These are phyloP conservation scores for Aureobasidium pullulans DNA, from an alignment of 2,329 filamentous ascomycete genomes.

Conservation along the genomic window DNA sequence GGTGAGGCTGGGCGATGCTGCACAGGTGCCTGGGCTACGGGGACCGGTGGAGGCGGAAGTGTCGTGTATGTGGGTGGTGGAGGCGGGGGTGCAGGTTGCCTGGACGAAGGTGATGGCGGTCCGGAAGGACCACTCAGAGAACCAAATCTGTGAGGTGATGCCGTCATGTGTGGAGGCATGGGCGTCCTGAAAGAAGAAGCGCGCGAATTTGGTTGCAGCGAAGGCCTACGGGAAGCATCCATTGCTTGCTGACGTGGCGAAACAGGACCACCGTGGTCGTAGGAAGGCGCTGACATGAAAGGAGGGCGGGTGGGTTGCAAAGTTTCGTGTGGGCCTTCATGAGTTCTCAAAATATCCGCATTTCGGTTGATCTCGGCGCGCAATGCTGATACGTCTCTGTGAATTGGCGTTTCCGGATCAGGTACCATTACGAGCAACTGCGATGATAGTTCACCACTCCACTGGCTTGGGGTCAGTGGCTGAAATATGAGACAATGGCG, in stretches of 20 bases:
- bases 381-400: slow-evolving; percentile 62
- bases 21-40: slow-evolving; percentile 35
- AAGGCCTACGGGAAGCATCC: slow-evolving; percentile 71
- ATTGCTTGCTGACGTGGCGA: slow-evolving; percentile 39
- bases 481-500: not conserved
- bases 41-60: slow-evolving; percentile 50
- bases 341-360: slow-evolving; percentile 48
- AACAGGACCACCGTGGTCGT: slow-evolving; percentile 41
- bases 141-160: slow-evolving; percentile 74
- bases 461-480: slow-evolving; percentile 41
- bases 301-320: slow-evolving; percentile 57
- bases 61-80: slow-evolving; percentile 36
- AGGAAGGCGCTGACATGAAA: slow-evolving; percentile 49
- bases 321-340: slow-evolving; percentile 58
- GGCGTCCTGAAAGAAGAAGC: slow-evolving; percentile 66
- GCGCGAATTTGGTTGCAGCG: slow-evolving; percentile 55
- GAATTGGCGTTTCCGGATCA: slow-evolving; percentile 65
- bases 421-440: slow-evolving; percentile 67
- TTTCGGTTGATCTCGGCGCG: slow-evolving; percentile 57
- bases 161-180: slow-evolving; percentile 72
- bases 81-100: slow-evolving; percentile 62
- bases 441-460: slow-evolving; percentile 77
- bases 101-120: slow-evolving; percentile 62
- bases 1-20: slow-evolving; percentile 38
- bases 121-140: slow-evolving; percentile 66